Base-by-base conservation (phyloP, 164 flowering plant species). In the Vitis amurensis region DNA sequence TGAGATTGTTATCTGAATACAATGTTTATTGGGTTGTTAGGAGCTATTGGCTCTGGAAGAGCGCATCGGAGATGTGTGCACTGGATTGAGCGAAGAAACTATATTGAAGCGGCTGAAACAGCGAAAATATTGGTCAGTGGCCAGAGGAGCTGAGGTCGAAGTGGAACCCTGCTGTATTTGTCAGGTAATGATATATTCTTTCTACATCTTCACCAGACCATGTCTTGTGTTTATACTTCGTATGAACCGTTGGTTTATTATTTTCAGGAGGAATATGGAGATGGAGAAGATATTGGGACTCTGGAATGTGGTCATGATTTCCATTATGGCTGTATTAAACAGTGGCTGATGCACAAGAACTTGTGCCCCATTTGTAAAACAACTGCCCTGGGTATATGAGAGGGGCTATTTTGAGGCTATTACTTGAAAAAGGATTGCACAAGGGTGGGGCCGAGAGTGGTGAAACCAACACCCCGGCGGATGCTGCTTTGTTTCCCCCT, bases 351-450 rank as follows among this genome's bases (percentile, higher is more conserved):
- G 69, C 87, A 79, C 52, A 94, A 92, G 83, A 94, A 94, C 68
- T 53, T 84, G 61, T 94, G 97, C 80, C 98, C 98, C 17, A 83
- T 92, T 30, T 94, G 98, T 67, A 94, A 94, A 82, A 88, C 86
- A 14, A 82, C 94, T 1, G 97, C 82, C 30, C 71, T 91, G 73
- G 56, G 73, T 63, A 81, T 76, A 52, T 77, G 68, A 78, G 71
- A 68, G 23, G 61, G 19, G 63, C 27, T 23, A 23, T 23, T 23
- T 23, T 23, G 27, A 23, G 53, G 13, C 6, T 37, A 37, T 37
- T 0, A 37, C 44, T 37, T 37, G 44, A 3, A 37, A 37, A 37
- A 37, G 44, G 44, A 37, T 37, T 37, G 44, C 44, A 0, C 44
- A 37, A 37, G 44, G 44, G 44, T 37, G 44, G 44, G 44, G 44